A percentile compares a stretch with the other conserved stretches of the same genome.
Conservation (phyloP, 2,329 filamentous ascomycete genomes). For the Botrytis paeoniae region DNA sequence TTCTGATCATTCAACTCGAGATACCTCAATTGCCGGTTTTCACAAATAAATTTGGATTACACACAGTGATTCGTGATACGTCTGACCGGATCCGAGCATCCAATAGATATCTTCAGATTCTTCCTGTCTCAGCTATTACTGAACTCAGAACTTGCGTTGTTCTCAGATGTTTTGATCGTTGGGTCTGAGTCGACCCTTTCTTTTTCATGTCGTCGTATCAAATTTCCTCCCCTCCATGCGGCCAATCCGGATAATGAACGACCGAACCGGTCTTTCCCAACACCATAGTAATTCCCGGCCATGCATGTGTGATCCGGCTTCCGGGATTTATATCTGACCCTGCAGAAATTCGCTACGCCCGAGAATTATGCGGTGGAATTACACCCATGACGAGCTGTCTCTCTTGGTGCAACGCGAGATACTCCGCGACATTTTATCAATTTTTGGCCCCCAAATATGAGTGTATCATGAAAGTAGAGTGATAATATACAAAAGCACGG, state of each 20-base stretch:
- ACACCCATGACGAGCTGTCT: not conserved
- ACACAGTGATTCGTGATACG: not conserved
- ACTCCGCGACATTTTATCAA: not conserved
- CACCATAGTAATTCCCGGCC: not conserved
- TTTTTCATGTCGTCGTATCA: not conserved
- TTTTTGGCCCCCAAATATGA: not conserved
- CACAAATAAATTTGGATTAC: not conserved
- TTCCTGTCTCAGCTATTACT: not conserved
- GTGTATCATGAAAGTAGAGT: not conserved
- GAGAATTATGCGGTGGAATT: not conserved
- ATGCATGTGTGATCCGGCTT: constrained; percentile 4
- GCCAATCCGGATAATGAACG: not conserved
- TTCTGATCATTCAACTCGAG: not conserved
- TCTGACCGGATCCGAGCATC: not conserved
- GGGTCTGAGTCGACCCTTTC: not conserved
- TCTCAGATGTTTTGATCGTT: not conserved
- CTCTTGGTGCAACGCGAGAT: not conserved
- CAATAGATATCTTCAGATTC: not conserved
- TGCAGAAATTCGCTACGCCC: constrained; percentile 7
- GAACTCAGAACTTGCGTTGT: not conserved
- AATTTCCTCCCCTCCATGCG: not conserved
- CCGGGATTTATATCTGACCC: not conserved
- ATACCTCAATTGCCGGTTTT: not conserved
- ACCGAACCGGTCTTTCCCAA: not conserved
- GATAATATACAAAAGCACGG: not conserved